A percentile compares a stretch with the other conserved stretches of the same genome.
phyloP scores from a whole-genome alignment of 495 filamentous ascomycete species.

The Filosporella fistucella region DNA sequence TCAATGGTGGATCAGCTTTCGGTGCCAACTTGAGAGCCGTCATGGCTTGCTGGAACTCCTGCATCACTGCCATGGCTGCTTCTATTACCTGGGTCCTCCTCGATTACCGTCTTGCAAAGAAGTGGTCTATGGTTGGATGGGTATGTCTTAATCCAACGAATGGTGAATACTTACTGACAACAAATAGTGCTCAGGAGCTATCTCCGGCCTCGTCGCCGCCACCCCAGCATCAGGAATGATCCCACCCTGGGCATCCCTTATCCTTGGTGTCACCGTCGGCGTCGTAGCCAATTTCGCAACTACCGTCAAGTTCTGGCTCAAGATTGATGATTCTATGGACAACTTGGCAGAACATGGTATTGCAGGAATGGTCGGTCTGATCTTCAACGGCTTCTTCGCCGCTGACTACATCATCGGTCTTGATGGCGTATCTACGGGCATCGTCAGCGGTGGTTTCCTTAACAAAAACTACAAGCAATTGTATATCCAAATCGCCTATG shows the following conservation, averaged over 20 bases:
- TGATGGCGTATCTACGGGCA: constrained; percentile 80
- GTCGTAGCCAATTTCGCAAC: constrained; percentile 89
- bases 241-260: constrained; percentile 83
- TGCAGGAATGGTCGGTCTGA: constrained; percentile 84
- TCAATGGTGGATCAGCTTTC: constrained; percentile 94
- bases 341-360: constrained; percentile 97
- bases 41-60: constrained; percentile 95
- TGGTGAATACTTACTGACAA: background rate
- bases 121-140: constrained; percentile 98
- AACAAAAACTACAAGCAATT: constrained; percentile 83
- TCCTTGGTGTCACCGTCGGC: constrained; percentile 79
- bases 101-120: constrained; percentile 88
- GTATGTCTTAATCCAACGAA: background rate
- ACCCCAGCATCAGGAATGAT: constrained; percentile 87
- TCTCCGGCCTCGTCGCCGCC: constrained; percentile 83
- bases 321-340: constrained; percentile 95
- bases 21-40: constrained; percentile 93
- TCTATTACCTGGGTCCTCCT: constrained; percentile 86
- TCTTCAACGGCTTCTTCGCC: constrained; percentile 90
- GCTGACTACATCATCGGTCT: constrained; percentile 86
- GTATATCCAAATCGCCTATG: constrained; percentile 86
- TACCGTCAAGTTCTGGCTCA: constrained; percentile 93
- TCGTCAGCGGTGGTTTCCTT: constrained; percentile 68
- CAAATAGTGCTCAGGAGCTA: constrained; percentile 75
- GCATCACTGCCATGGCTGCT: constrained; percentile 82